Evolutionary conservation across 805 yeast species (phyloP).

Genomic region (Saccharomycodes ludwigii): DNA sequence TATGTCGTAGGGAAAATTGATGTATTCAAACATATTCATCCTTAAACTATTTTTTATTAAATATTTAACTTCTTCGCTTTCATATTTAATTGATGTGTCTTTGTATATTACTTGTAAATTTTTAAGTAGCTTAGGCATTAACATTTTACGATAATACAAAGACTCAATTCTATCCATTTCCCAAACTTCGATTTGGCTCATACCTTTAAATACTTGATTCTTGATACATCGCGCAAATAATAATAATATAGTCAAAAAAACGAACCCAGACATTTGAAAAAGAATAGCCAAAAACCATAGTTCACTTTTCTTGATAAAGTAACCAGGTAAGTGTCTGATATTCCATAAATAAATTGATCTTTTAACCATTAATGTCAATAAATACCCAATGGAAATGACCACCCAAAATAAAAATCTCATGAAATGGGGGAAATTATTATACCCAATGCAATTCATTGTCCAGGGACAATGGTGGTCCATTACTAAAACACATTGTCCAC

Average conservation of each 20-base stretch:
- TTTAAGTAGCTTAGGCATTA: constrained; percentile 33
- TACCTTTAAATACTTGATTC: constrained; percentile 47
- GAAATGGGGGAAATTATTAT: constrained; percentile 66
- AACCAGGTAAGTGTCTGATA: constrained; percentile 40
- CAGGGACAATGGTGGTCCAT: constrained; percentile 97
- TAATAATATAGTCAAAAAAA: constrained; percentile 44
- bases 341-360: constrained; percentile 34
- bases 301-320: constrained; percentile 39
- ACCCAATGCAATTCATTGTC: constrained; percentile 87
- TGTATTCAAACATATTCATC: constrained; percentile 48
- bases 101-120: constrained; percentile 32
- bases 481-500: constrained; percentile 59
- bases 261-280: constrained; percentile 44
- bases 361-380: constrained; percentile 29
- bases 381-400: constrained; percentile 34
- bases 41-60: constrained; percentile 6
- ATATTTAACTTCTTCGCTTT: constrained; percentile 9
- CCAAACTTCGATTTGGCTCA: constrained; percentile 89
- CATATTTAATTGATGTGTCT: constrained; percentile 8
- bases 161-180: constrained; percentile 71
- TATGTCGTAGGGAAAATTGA: constrained; percentile 71
- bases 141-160: constrained; percentile 42
- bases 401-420: constrained; percentile 65
- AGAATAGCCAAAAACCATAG: constrained; percentile 43
- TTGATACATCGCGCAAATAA: constrained; percentile 49